Conservation (phyloP, 31 red algal species). For the Porphyra umbilicalis region DNA sequence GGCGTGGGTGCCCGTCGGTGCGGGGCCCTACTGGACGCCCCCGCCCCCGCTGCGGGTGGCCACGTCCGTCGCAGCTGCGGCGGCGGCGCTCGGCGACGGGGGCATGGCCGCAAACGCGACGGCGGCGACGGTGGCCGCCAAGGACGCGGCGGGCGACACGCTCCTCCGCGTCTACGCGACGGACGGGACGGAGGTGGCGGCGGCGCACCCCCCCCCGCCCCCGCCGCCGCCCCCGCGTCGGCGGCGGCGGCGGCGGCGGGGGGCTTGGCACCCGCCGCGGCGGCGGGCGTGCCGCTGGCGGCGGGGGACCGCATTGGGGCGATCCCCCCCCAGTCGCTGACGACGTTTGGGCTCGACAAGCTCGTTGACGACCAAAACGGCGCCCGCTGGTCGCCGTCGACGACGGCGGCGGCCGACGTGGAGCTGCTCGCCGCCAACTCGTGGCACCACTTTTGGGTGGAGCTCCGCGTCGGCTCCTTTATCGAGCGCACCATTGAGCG, state of each 20-base stretch:
- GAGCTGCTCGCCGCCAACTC: conserved; percentile 12
- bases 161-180: neutral
- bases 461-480: conserved; percentile 36
- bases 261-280: neutral
- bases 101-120: conserved; percentile 12
- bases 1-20: conserved; percentile 20
- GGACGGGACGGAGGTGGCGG: neutral
- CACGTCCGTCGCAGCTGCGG: neutral
- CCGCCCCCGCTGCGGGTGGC: conserved; percentile 5
- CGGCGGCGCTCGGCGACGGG: neutral
- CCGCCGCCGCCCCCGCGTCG: too few species aligned
- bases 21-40: conserved; percentile 19
- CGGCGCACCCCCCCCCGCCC: too few species aligned
- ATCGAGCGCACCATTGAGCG: conserved; percentile 14
- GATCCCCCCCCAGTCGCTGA: conserved; percentile 7
- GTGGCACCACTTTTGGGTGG: conserved; percentile 31
- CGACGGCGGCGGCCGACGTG: conserved; percentile 13
- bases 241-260: too few species aligned
- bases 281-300: neutral
- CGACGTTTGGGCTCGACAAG: conserved; percentile 19
- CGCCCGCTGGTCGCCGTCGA: neutral
- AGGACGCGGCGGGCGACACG: too few species aligned
- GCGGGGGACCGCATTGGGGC: conserved; percentile 4
- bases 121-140: conserved; percentile 3
- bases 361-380: conserved; percentile 14